Conservation (phyloP, 148 eudicot species). For the Persicaria tinctoria region DNA sequence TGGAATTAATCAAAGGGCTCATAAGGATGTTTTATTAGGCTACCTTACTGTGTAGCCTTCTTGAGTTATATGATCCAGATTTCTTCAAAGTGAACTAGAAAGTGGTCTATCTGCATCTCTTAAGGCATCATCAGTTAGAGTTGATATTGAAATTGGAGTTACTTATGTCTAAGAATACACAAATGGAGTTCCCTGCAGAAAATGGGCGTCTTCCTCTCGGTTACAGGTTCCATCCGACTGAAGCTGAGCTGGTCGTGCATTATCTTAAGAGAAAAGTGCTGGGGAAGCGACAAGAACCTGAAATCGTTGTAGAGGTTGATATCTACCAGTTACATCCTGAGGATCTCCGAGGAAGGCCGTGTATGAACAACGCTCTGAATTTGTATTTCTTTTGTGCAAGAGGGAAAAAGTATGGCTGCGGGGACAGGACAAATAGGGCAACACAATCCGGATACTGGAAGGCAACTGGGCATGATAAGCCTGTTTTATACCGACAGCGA, state of each 20-base stretch:
- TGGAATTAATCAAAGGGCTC: neutral
- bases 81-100: neutral
- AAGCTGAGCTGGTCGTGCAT: constrained; percentile 54
- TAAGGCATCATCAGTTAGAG: neutral
- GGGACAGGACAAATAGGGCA: constrained; percentile 50
- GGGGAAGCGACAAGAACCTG: constrained; percentile 33
- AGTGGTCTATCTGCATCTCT: neutral
- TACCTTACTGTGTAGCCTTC: neutral
- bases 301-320: constrained; percentile 42
- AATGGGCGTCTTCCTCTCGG: constrained; percentile 39
- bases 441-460: constrained; percentile 75
- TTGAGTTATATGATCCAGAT: neutral
- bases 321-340: constrained; percentile 49
- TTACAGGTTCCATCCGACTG: constrained; percentile 77
- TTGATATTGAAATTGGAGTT: neutral
- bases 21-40: neutral
- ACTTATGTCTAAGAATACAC: neutral
- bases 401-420: constrained; percentile 44
- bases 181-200: neutral
- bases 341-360: constrained; percentile 57
- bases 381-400: constrained; percentile 80
- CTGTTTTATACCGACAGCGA: constrained; percentile 20
- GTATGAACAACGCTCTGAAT: constrained; percentile 34
- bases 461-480: constrained; percentile 67
- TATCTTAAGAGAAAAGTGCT: constrained; percentile 68